Conservation (phyloP, 2,329 filamentous ascomycete genomes). For the Alternaria angustiovoidea region DNA sequence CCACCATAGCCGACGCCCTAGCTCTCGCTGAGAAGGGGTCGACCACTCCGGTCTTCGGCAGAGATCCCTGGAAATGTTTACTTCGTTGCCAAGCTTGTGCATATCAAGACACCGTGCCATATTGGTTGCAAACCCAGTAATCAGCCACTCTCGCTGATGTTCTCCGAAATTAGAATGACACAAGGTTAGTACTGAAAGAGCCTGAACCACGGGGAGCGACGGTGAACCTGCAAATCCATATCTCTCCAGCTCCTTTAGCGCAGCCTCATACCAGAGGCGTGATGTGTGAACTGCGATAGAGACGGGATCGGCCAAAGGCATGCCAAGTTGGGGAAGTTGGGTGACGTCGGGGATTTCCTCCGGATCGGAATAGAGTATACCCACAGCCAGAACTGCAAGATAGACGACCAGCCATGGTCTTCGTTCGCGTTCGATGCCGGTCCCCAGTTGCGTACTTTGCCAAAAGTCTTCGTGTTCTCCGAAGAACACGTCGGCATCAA, state of each 20-base stretch:
- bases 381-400: conserved; percentile 19
- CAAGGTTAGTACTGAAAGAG: conserved; percentile 14
- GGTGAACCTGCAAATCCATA: conserved; percentile 8
- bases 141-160: conserved; percentile 22
- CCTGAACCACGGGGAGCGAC: conserved; percentile 14
- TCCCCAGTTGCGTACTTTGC: conserved; percentile 11
- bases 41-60: conserved; percentile 19
- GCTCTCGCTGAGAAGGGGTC: conserved; percentile 6
- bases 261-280: conserved; percentile 22
- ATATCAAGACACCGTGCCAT: conserved; percentile 21
- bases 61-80: conserved; percentile 9
- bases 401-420: conserved; percentile 18
- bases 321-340: conserved; percentile 15
- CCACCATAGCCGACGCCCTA: conserved; percentile 21
- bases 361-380: conserved; percentile 16
- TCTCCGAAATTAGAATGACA: conserved; percentile 24
- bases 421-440: conserved; percentile 7
- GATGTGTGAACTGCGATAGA: conserved; percentile 14
- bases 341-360: conserved; percentile 7
- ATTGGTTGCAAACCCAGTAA: conserved; percentile 17
- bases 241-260: conserved; percentile 16
- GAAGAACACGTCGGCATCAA: conserved; percentile 13
- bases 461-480: conserved; percentile 18
- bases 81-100: conserved; percentile 21
- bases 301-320: conserved; percentile 2